Evolutionary conservation across 495 filamentous ascomycete species (phyloP), one percentile per base, ranked within the genome.

Genomic region (Podospora australis): DNA sequence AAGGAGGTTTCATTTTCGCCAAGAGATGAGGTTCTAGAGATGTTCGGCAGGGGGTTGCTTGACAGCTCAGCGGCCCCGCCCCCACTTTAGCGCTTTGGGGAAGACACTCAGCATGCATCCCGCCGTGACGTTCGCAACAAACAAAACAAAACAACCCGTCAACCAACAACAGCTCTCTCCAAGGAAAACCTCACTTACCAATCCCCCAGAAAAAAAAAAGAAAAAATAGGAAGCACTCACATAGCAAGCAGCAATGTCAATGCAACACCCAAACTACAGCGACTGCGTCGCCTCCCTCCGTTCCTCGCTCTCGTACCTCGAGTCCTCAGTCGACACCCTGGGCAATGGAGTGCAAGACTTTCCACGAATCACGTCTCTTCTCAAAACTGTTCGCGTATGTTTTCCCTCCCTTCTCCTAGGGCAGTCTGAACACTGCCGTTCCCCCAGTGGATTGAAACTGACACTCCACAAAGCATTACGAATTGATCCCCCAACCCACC

Each of bases 291-390:
- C 66, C 46, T 68, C 69, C 23, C 63, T 75, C 29, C 72, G 70
- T 54, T 69, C 68, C 26, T 76, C 72, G 5, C 71, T 76, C 52
- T 70, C 67, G 46, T 70, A 67, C 62, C 71, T 76, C 64, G 68
- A 72, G 48, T 73, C 71, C 21, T 76, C 72, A 8, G 70, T 74
- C 11, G 49, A 55, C 8, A 73, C 69, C 6, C 67, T 75, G 43
- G 70, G 59, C 43, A 52, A 44, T 50, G 72, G 70, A 48, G 63
- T 75, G 14, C 50, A 66, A 34, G 72, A 76, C 61, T 72, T 68
- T 38, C 71, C 70, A 10, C 71, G 72, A 11, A 64, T 76, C 1
- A 44, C 60, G 26, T 57, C 50, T 50, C 70, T 76, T 23, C 62
- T 76, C 26, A 76, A 73, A 48, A 69, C 69, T 39, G 70, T 73